Conservation (phyloP, 306 rosid species). For the Citrullus colocynthis region DNA sequence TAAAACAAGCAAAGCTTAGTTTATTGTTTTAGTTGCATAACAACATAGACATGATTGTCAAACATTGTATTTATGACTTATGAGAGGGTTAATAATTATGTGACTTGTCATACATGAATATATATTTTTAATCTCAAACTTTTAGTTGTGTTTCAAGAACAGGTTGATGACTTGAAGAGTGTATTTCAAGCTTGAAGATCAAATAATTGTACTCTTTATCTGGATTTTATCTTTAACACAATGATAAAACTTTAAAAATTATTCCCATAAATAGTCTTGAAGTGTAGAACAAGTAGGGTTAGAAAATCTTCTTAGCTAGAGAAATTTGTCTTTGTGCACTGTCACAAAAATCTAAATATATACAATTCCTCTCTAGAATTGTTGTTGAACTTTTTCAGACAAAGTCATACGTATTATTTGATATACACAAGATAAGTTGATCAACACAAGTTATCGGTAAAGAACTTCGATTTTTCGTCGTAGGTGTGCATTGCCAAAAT, state of each 20-base stretch:
- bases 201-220: neutral
- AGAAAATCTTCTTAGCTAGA: neutral
- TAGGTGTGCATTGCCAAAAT: neutral
- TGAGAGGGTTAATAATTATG: neutral
- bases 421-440: neutral
- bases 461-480: neutral
- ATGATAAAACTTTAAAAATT: neutral
- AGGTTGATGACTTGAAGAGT: neutral
- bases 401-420: neutral
- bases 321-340: neutral
- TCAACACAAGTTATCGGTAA: neutral
- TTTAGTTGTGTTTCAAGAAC: neutral
- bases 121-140: no score
- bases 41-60: neutral
- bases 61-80: neutral
- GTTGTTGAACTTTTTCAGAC: neutral
- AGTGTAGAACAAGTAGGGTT: slow-evolving; percentile 2
- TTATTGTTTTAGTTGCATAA: neutral
- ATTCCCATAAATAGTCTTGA: neutral
- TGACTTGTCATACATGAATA: neutral
- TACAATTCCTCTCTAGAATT: neutral
- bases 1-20: slow-evolving; percentile 2
- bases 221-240: neutral
- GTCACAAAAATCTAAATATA: neutral
- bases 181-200: neutral